Base-by-base conservation (phyloP, 1,284 basidiomycete species). In the Pulveroboletus sp. region DNA sequence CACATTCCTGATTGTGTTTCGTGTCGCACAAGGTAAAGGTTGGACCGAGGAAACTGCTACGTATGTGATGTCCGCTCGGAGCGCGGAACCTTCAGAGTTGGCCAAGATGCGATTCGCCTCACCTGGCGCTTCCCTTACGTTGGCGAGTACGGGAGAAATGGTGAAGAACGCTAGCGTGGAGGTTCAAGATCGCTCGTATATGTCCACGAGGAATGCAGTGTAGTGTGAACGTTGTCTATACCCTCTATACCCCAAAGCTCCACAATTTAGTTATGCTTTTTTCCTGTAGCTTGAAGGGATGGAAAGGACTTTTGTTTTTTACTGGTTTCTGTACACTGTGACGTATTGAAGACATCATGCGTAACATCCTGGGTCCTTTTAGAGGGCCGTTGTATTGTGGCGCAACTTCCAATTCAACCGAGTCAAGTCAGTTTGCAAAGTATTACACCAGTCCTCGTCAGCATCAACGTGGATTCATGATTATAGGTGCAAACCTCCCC, bases 11-110 rank as follows among this genome's bases (percentile, higher is more conserved):
- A 72, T 70, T 22, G 51, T 67, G 22, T 62, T 62, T n/a, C 62
- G 68, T 2, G 53, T 72, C 7, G 66, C 68, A 11, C 57, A 69
- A 26, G 64, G 69, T n/a, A 72, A 66, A 29, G 62, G 53, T 10
- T 71, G 67, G 69, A 60, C 53, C 0, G 45, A 53, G 33, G 52
- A 65, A 7, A 54, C 49, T 11, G 62, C 43, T 7, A 49, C 59
- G 1, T 43, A 22, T 6, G 44, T 54, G 5, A 45, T 59, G 50
- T 33, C 54, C 17, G 25, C 12, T 4, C 48, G 17, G 33, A 15
- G 22, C 18, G 31, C 46, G 12, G 45, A 26, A 6, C 8, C 12
- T 15, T 26, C 39, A 6, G 56, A 59, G 17, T 15, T 35, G 1
- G 31, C 14, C 14, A 54, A 36, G 24, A 59, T 38, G 45, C 45